Conservation (phyloP, 805 yeast genomes). For the Helenozyma baotianmanensis region DNA sequence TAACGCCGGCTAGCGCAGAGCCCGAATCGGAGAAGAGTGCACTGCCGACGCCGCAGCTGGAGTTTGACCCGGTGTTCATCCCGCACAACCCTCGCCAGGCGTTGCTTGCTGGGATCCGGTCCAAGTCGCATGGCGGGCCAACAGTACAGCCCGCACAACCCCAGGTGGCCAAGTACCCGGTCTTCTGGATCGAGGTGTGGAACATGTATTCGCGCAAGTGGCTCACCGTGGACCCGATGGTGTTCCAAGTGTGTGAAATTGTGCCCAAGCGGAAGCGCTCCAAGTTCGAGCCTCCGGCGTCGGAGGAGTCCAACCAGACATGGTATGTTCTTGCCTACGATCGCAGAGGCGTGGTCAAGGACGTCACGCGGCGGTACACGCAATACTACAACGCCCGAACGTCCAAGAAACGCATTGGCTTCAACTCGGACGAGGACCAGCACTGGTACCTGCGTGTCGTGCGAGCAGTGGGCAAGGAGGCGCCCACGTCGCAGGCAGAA, state of each 20-base stretch:
- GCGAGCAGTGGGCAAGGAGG: slow-evolving; percentile 22
- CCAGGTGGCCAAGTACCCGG: slow-evolving; percentile 57
- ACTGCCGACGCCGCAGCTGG: slow-evolving; percentile 8
- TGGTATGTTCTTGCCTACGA: slow-evolving; percentile 79
- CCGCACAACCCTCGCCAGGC: slow-evolving; percentile 12
- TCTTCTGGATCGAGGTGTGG: slow-evolving; percentile 96
- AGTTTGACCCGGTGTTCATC: slow-evolving; percentile 17
- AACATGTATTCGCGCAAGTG: slow-evolving; percentile 65
- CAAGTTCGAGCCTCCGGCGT: slow-evolving; percentile 68
- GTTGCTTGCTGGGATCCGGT: slow-evolving; percentile 4
- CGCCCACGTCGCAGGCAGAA: slow-evolving; percentile 33
- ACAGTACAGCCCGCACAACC: neutral
- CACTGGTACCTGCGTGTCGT: slow-evolving; percentile 58
- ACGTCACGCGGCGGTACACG: slow-evolving; percentile 82
- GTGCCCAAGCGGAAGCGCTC: slow-evolving; percentile 49
- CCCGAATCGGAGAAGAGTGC: no score
- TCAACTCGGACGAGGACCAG: slow-evolving; percentile 47
- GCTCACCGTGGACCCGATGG: slow-evolving; percentile 83
- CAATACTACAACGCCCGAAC: slow-evolving; percentile 68
- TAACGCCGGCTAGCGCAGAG: slow-evolving; percentile 13
- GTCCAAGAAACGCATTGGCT: slow-evolving; percentile 64
- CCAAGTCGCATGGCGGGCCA: neutral
- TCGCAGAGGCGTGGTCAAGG: slow-evolving; percentile 58
- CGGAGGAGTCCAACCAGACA: slow-evolving; percentile 53
- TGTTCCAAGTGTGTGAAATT: slow-evolving; percentile 58